Conservation (phyloP, 352 stramenopile genomes). For the Lagenidium sp. region DNA sequence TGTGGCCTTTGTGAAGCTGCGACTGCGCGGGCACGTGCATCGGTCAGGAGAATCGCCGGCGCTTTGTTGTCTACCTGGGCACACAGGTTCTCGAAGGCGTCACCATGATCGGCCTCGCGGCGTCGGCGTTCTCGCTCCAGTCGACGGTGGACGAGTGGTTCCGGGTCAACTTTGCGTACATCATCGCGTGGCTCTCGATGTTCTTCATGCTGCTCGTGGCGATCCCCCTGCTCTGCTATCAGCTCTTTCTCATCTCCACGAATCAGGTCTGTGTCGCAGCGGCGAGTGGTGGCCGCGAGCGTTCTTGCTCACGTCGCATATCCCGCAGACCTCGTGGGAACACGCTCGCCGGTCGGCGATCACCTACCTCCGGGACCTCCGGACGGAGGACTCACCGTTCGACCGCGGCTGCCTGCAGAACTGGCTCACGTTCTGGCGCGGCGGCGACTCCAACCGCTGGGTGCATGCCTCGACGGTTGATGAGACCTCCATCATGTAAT, state of each 20-base stretch:
- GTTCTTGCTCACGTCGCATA: background rate
- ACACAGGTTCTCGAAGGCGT: conserved; percentile 43
- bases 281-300: background rate
- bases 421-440: conserved; percentile 43
- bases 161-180: conserved; percentile 48
- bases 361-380: conserved; percentile 61
- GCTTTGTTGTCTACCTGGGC: conserved; percentile 58
- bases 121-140: conserved; percentile 40
- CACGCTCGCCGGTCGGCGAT: conserved; percentile 54
- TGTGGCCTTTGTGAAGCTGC: conserved; percentile 25
- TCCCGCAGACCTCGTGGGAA: conserved; percentile 60
- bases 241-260: conserved; percentile 55
- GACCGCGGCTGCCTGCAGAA: conserved; percentile 47
- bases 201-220: conserved; percentile 48
- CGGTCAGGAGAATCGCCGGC: conserved; percentile 52
- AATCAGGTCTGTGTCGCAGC: conserved; percentile 28
- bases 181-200: conserved; percentile 51
- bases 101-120: conserved; percentile 36
- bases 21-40: conserved; percentile 74
- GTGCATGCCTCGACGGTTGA: conserved; percentile 20
- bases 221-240: conserved; percentile 57
- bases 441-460: conserved; percentile 50
- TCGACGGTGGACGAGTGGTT: conserved; percentile 65
- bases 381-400: conserved; percentile 52
- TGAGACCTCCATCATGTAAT: background rate